These are phyloP conservation scores for Entomortierella lignicola DNA, from an alignment of 192 early-diverging fungal genomes.

Conservation along the genomic window DNA sequence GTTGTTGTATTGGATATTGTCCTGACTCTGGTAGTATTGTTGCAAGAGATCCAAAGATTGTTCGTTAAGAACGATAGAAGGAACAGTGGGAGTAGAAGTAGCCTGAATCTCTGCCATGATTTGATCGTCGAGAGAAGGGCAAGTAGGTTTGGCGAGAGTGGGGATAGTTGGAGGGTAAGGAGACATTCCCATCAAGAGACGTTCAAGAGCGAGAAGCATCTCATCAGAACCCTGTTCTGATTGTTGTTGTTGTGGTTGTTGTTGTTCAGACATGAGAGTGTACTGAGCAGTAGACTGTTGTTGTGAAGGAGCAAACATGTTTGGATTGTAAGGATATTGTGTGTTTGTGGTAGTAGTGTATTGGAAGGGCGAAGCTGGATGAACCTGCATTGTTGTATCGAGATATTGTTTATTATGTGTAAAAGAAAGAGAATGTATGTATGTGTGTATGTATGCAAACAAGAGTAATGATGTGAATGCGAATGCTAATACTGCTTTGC, in stretches of 20 bases:
- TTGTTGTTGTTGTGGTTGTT: slow-evolving; percentile 9
- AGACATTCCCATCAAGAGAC: slow-evolving; percentile 53
- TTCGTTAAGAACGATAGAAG: slow-evolving; percentile 51
- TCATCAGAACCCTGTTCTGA: slow-evolving; percentile 33
- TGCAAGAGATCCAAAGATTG: slow-evolving; percentile 48
- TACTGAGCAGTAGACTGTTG: slow-evolving; percentile 24
- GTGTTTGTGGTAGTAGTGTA: slow-evolving; percentile 9
- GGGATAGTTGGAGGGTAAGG: slow-evolving; percentile 51
- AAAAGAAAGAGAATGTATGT: background rate
- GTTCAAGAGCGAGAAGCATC: slow-evolving; percentile 49
- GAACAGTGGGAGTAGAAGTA: slow-evolving; percentile 12
- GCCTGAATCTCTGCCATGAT: slow-evolving; percentile 23
- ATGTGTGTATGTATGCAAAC: background rate
- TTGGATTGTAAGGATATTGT: slow-evolving; percentile 48
- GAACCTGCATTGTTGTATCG: slow-evolving; percentile 39
- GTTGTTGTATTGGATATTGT: slow-evolving; percentile 4
- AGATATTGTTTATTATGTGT: background rate
- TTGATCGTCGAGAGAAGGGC: slow-evolving; percentile 52
- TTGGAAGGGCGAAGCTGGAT: slow-evolving; percentile 10
- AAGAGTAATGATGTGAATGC: no score
- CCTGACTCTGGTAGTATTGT: slow-evolving; percentile 39
- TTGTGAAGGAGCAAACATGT: slow-evolving; percentile 41
- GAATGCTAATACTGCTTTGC: background rate
- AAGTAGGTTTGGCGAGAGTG: slow-evolving; percentile 52
- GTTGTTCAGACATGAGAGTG: slow-evolving; percentile 8